phyloP scores from a whole-genome alignment of 352 stramenopile species.

The Phytopythium boreale region DNA sequence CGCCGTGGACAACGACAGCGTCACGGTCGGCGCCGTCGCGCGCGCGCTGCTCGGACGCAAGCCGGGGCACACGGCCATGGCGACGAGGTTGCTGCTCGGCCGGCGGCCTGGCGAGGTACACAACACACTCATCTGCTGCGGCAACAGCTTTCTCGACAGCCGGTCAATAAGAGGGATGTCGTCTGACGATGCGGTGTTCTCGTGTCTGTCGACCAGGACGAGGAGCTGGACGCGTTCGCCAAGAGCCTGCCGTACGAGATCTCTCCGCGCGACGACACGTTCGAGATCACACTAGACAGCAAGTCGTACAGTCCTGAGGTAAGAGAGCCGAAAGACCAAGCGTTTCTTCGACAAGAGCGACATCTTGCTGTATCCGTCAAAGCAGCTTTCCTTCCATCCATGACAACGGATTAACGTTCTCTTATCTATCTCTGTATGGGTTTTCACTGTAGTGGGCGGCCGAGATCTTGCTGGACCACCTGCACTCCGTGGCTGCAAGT shows the following conservation, averaged over 20 bases:
- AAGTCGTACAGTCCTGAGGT: conserved; percentile 62
- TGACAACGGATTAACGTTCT: not conserved
- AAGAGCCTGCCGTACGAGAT: conserved; percentile 43
- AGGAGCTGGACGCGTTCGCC: conserved; percentile 26
- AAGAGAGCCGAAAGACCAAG: not conserved
- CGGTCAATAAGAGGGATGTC: not conserved
- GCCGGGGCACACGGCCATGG: conserved; percentile 45
- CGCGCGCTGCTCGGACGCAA: conserved; percentile 52
- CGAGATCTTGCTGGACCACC: conserved; percentile 57
- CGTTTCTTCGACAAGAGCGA: too few relatives aligned
- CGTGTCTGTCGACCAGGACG: conserved; percentile 6
- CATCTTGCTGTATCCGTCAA: too few relatives aligned
- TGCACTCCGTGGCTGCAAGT: conserved; percentile 37
- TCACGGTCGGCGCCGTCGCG: conserved; percentile 50
- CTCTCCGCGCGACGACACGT: conserved; percentile 12
- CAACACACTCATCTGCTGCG: not conserved
- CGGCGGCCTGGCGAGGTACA: conserved; percentile 10
- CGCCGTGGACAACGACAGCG: conserved; percentile 52
- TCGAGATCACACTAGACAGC: conserved; percentile 46
- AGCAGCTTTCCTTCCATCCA: too few relatives aligned
- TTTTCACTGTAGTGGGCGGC: conserved; percentile 43
- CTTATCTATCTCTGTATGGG: not conserved
- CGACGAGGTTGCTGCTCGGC: conserved; percentile 48
- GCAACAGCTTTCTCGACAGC: not conserved
- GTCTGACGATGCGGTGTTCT: not conserved